Percentiles rank a stretch among this genome's conserved stretches.
Evolutionary conservation across 331 rosid species (phyloP).

Genomic region (Cydonia oblonga): DNA sequence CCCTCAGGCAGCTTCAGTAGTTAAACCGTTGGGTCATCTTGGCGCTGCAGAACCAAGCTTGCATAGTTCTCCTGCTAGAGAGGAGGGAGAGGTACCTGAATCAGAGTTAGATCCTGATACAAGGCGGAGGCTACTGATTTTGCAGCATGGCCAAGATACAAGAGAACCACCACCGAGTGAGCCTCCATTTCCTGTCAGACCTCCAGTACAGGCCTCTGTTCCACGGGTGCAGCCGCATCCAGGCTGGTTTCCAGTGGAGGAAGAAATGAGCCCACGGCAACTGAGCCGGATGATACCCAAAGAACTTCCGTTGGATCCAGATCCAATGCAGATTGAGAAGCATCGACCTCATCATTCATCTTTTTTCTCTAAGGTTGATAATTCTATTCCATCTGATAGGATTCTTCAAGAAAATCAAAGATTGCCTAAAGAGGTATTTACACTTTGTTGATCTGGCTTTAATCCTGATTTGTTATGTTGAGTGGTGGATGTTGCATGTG

Average conservation of each 20-base stretch:
- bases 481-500: conserved; percentile 6
- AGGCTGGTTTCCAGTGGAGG: conserved; percentile 81
- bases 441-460: conserved; percentile 10
- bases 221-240: conserved; percentile 52
- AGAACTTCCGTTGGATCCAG: conserved; percentile 68
- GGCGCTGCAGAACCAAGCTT: conserved; percentile 57
- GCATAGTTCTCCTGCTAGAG: conserved; percentile 94
- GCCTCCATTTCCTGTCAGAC: conserved; percentile 62
- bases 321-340: conserved; percentile 61
- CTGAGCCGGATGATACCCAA: conserved; percentile 41
- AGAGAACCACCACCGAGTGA: conserved; percentile 62
- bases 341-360: conserved; percentile 58
- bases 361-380: conserved; percentile 65
- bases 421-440: conserved; percentile 69
- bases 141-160: conserved; percentile 97
- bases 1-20: conserved; percentile 39
- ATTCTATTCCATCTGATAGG: conserved; percentile 60
- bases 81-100: conserved; percentile 99
- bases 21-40: conserved; percentile 49
- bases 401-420: conserved; percentile 63
- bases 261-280: conserved; percentile 79
- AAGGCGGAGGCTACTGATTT: conserved; percentile 92
- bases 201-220: conserved; percentile 48
- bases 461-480: conserved; percentile 4
- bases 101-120: conserved; percentile 99